Conservation (phyloP, 306 rosid species). For the Malus orientalis region DNA sequence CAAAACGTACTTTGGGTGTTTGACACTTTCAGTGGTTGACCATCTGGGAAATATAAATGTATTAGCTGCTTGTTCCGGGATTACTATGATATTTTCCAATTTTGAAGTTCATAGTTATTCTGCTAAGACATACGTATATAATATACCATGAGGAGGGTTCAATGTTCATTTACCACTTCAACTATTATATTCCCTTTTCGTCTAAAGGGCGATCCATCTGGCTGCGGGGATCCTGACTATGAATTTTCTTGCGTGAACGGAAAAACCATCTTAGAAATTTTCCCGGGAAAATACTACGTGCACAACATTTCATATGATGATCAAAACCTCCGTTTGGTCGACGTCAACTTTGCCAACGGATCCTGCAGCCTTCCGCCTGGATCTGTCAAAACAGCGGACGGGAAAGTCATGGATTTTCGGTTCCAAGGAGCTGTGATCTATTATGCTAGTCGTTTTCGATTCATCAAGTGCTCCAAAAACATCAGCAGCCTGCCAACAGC, state of each 20-base stretch:
- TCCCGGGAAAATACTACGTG: background rate
- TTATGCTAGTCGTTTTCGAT: background rate
- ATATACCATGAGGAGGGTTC: background rate
- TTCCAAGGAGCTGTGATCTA: background rate
- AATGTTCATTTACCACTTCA: background rate
- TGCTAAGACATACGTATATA: background rate
- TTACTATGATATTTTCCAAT: too few relatives aligned
- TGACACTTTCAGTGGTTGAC: too few relatives aligned
- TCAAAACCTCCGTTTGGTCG: background rate
- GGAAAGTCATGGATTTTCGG: background rate
- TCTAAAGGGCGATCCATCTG: conserved; percentile 1
- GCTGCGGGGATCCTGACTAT: conserved; percentile 7
- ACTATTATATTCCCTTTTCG: background rate
- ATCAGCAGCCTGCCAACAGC: background rate
- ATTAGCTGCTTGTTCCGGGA: too few relatives aligned
- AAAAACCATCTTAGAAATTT: conserved; percentile 6
- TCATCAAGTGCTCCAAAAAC: conserved; percentile 13
- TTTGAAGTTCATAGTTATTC: background rate
- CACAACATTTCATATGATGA: background rate
- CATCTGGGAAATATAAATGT: too few relatives aligned
- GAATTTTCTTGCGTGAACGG: conserved; percentile 6
- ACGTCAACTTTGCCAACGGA: conserved; percentile 15
- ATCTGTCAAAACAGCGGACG: background rate
- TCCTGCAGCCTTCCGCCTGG: conserved; percentile 9
- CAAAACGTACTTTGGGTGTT: too few relatives aligned